phyloP scores from a whole-genome alignment of 345 rosid genomes.

The Hibiscus mutabilis region DNA sequence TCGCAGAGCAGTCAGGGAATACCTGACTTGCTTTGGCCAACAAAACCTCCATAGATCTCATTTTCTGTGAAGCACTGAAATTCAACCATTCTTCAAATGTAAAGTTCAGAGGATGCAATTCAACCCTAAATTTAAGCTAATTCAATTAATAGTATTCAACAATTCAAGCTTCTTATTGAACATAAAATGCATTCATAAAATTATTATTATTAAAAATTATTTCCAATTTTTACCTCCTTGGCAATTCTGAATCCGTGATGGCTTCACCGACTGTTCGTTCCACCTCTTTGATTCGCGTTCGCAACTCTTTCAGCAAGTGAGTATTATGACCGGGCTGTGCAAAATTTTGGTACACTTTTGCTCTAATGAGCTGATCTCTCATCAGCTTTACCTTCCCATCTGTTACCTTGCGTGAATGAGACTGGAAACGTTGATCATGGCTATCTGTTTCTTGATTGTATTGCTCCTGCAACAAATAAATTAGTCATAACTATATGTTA shows the following conservation, averaged over 20 bases:
- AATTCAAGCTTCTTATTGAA: not conserved
- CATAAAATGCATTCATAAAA: not conserved
- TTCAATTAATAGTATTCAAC: not conserved
- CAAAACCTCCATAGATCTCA: not conserved
- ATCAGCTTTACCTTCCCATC: conserved; percentile 66
- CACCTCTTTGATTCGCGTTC: conserved; percentile 56
- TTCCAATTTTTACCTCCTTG: conserved; percentile 49
- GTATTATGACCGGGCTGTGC: conserved; percentile 63
- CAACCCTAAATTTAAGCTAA: not conserved
- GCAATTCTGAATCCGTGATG: conserved; percentile 57
- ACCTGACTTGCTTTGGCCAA: not conserved
- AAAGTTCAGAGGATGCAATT: conserved; percentile 4
- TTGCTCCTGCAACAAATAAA: conserved; percentile 38
- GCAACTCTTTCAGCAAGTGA: conserved; percentile 72
- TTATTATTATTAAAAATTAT: not conserved
- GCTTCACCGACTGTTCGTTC: conserved; percentile 60
- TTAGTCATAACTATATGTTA: not conserved
- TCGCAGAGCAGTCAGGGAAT: not conserved
- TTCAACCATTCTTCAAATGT: not conserved
- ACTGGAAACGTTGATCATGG: conserved; percentile 26
- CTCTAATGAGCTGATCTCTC: conserved; percentile 78
- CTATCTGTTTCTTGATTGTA: conserved; percentile 15
- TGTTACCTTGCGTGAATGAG: conserved; percentile 25
- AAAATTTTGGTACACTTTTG: conserved; percentile 57
- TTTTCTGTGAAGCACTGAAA: not conserved